These are phyloP conservation scores for Pistacia atlantica DNA, from an alignment of 345 rosid species.

Conservation along the genomic window DNA sequence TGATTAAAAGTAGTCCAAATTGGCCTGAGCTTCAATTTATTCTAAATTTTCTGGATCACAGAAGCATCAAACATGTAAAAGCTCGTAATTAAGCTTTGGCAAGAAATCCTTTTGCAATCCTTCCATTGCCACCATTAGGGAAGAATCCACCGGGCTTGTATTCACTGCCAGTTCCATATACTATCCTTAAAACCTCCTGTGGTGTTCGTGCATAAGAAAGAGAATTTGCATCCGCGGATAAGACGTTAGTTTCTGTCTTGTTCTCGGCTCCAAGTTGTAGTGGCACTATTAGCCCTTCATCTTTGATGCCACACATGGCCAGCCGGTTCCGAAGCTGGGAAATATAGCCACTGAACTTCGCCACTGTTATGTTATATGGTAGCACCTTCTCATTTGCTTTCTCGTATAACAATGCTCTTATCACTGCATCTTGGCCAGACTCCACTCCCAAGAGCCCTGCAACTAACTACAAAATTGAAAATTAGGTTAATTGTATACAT, in stretches of 20 bases:
- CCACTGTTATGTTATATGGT: conserved; percentile 43
- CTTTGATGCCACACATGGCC: conserved; percentile 49
- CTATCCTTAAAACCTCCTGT: conserved; percentile 37
- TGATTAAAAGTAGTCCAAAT: neutral
- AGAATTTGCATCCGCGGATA: conserved; percentile 36
- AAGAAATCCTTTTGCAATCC: conserved; percentile 33
- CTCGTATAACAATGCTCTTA: conserved; percentile 53
- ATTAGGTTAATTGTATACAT: too few relatives aligned
- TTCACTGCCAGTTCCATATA: conserved; percentile 37
- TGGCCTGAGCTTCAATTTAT: neutral
- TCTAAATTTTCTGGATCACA: neutral
- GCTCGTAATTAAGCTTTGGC: neutral
- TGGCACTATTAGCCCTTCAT: conserved; percentile 55
- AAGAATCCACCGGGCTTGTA: conserved; percentile 36
- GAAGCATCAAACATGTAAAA: too few relatives aligned
- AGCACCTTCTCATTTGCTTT: conserved; percentile 29
- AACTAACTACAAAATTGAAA: conserved; percentile 38
- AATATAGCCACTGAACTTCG: conserved; percentile 31
- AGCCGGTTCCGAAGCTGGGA: conserved; percentile 43
- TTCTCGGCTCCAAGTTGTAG: conserved; percentile 41
- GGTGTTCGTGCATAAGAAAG: conserved; percentile 39
- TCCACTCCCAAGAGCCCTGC: conserved; percentile 63
- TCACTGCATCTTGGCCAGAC: conserved; percentile 70
- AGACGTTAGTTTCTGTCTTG: conserved; percentile 35
- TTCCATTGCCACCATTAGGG: conserved; percentile 50